phyloP scores from a whole-genome alignment of 169 alveolate species.

The Besnoitia besnoiti region DNA sequence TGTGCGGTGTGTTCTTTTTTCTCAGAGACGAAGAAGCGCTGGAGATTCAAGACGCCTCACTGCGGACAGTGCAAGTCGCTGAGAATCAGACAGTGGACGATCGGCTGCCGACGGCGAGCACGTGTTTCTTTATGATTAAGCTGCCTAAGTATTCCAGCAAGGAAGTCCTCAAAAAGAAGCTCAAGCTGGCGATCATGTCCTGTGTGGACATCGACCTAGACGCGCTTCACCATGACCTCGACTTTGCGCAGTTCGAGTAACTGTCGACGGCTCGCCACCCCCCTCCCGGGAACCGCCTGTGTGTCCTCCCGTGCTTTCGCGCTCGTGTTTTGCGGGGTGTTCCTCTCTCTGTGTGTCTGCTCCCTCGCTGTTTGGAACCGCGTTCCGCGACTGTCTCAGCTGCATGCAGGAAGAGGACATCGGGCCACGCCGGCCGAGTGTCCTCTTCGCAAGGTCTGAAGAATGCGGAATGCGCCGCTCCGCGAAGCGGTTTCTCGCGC shows the following conservation, averaged over 20 bases:
- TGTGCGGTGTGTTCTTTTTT: not conserved
- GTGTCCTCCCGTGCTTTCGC: too few relatives aligned
- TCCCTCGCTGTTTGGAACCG: not conserved
- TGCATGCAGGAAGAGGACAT: too few relatives aligned
- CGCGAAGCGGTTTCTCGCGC: too few relatives aligned
- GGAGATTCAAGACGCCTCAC: constrained; percentile 58
- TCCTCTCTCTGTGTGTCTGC: too few relatives aligned
- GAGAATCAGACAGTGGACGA: constrained; percentile 74
- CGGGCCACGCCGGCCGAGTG: too few relatives aligned
- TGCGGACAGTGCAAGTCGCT: constrained; percentile 35
- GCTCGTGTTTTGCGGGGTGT: too few relatives aligned
- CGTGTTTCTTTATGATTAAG: constrained; percentile 88
- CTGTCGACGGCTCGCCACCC: not conserved
- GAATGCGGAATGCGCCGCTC: too few relatives aligned
- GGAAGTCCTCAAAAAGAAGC: constrained; percentile 82
- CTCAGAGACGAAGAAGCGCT: constrained; percentile 68
- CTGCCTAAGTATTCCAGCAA: constrained; percentile 87
- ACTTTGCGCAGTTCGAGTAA: constrained; percentile 5
- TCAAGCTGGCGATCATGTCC: constrained; percentile 85
- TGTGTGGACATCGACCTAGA: constrained; percentile 91
- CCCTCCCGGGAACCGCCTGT: too few relatives aligned
- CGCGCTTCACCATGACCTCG: constrained; percentile 68
- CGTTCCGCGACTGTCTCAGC: too few relatives aligned
- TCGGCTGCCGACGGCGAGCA: constrained; percentile 89
- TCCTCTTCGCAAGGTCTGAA: too few relatives aligned